Conservation (phyloP, 106 monocot genomes). For the Phalaenopsis aphrodite region DNA sequence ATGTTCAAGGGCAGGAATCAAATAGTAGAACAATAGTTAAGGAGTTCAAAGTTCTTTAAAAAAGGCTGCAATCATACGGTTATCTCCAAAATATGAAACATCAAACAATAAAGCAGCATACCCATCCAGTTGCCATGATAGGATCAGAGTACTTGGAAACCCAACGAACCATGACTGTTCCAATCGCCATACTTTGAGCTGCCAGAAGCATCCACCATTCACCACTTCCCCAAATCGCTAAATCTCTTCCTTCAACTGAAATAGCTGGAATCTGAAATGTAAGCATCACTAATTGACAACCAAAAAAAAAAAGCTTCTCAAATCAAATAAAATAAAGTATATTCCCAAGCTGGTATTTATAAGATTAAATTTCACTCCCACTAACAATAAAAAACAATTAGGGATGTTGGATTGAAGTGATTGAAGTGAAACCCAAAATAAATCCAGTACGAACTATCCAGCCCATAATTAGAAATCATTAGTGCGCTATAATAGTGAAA, state of each 20-base stretch:
- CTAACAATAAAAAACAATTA: not conserved
- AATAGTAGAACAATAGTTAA: too few species aligned
- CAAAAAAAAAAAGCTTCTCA: not conserved
- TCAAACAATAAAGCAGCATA: constrained; percentile 19
- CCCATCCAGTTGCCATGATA: constrained; percentile 99
- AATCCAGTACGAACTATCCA: too few species aligned
- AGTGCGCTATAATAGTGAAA: too few species aligned
- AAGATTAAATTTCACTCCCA: not conserved
- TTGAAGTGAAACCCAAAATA: too few species aligned
- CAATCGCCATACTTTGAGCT: constrained; percentile 98
- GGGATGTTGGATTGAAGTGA: not conserved
- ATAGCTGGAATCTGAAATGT: constrained; percentile 63
- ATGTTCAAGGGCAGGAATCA: too few species aligned
- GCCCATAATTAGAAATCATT: too few species aligned
- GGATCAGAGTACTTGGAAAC: constrained; percentile 98
- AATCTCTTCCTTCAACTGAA: constrained; percentile 43
- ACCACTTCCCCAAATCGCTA: constrained; percentile 86
- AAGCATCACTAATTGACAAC: constrained; percentile 5
- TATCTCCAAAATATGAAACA: not conserved
- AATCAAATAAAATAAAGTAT: not conserved
- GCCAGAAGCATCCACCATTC: constrained; percentile 99
- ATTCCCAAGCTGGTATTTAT: not conserved
- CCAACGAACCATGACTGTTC: constrained; percentile 98
- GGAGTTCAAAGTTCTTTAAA: not conserved
- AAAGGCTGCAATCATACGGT: not conserved